A percentile compares a stretch with the other conserved stretches of the same genome.
These are phyloP conservation scores for Cicer cuneatum DNA, from an alignment of 306 rosid genomes.

Conservation along the genomic window DNA sequence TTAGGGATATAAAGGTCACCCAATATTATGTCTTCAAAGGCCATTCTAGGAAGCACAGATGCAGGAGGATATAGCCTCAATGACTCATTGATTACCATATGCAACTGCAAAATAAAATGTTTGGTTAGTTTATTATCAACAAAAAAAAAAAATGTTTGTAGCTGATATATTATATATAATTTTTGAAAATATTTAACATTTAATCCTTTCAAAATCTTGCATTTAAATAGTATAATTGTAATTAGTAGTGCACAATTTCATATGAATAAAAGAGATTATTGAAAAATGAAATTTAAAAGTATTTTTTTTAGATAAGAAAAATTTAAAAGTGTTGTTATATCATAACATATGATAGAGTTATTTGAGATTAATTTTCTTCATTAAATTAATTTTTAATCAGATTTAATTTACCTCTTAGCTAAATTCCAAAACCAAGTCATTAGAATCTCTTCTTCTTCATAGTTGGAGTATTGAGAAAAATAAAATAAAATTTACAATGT, in stretches of 20 bases:
- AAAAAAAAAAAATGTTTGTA: conserved; percentile 20
- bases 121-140: not conserved
- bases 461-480: too few species aligned
- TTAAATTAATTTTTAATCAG: too few species aligned
- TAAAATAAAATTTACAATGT: too few species aligned
- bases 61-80: conserved; percentile 94
- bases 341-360: too few species aligned
- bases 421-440: too few species aligned
- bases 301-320: too few species aligned
- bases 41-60: conserved; percentile 89
- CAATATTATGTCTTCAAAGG: conserved; percentile 76
- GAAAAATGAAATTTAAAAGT: too few species aligned
- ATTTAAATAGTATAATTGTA: not conserved
- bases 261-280: too few species aligned
- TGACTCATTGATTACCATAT: conserved; percentile 94
- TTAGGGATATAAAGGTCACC: conserved; percentile 89
- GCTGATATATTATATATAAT: not conserved
- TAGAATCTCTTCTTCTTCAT: too few species aligned
- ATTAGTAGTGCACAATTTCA: not conserved
- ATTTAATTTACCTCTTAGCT: too few species aligned
- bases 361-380: too few species aligned
- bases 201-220: conserved; percentile 24
- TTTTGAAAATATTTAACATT: not conserved
- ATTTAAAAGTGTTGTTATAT: too few species aligned
- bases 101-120: conserved; percentile 57